Percentiles rank a stretch among this genome's conserved stretches.
These are phyloP conservation scores for Beauveria sp. DNA, from an alignment of 2,329 filamentous ascomycete species.

Conservation along the genomic window DNA sequence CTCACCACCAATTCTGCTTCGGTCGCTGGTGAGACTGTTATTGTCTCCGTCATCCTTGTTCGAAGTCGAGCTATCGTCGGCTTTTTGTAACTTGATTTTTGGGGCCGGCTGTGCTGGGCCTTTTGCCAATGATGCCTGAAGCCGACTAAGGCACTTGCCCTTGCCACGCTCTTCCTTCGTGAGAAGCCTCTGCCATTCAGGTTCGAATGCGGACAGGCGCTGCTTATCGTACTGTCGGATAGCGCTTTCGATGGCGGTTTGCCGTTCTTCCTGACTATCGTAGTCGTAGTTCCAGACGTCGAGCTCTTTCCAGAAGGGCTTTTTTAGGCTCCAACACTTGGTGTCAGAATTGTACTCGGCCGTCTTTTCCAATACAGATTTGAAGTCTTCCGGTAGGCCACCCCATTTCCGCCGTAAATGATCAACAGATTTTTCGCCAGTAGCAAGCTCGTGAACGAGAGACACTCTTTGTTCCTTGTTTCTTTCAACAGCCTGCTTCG, in stretches of 20 bases:
- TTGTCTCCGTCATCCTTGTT: constrained; percentile 30
- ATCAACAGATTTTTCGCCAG: constrained; percentile 41
- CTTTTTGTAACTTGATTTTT: constrained; percentile 43
- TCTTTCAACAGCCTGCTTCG: constrained; percentile 44
- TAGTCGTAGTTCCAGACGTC: constrained; percentile 58
- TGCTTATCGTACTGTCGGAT: constrained; percentile 52
- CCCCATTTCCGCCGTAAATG: constrained; percentile 44
- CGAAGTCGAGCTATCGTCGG: constrained; percentile 37
- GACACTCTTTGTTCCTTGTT: constrained; percentile 45
- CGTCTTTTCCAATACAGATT: constrained; percentile 48
- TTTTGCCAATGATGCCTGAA: constrained; percentile 52
- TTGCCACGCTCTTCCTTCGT: constrained; percentile 48
- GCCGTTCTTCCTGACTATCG: constrained; percentile 42
- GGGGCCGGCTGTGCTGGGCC: constrained; percentile 38
- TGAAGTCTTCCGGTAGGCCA: constrained; percentile 46
- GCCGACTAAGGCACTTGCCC: constrained; percentile 53
- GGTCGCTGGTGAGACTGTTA: constrained; percentile 21
- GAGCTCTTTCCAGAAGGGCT: constrained; percentile 54
- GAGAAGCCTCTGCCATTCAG: constrained; percentile 55
- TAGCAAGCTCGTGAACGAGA: constrained; percentile 55
- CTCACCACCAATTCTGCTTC: constrained; percentile 28
- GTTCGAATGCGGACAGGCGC: constrained; percentile 46
- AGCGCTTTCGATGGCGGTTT: constrained; percentile 55
- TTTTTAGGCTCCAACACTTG: constrained; percentile 49
- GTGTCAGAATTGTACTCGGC: constrained; percentile 41